Conservation (phyloP, 495 filamentous ascomycete genomes). For the Pseudevernia furfuracea region DNA sequence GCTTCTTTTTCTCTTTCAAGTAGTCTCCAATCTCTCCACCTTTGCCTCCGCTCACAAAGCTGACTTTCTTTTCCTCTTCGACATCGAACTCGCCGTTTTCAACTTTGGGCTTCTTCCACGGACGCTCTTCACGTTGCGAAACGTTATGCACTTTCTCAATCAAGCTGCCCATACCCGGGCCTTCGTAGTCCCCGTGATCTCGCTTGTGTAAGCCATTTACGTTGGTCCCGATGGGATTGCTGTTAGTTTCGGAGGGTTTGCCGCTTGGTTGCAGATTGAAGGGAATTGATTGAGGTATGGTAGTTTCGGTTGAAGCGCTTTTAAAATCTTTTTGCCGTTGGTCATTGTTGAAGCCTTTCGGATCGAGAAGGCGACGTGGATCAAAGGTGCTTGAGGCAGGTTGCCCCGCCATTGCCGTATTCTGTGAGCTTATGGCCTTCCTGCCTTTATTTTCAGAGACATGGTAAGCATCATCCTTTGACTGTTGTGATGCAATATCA, state of each 20-base stretch:
- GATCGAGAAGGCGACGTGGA: constrained; percentile 26
- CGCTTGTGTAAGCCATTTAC: constrained; percentile 21
- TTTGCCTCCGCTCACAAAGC: constrained; percentile 40
- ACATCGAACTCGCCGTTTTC: constrained; percentile 30
- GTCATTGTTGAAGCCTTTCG: constrained; percentile 18
- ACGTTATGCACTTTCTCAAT: constrained; percentile 70
- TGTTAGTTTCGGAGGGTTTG: neutral
- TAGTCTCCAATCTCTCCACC: constrained; percentile 55
- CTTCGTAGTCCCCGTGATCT: constrained; percentile 21
- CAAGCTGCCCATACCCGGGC: constrained; percentile 31
- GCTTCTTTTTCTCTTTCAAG: constrained; percentile 47
- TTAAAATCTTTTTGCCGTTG: neutral
- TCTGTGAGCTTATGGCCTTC: constrained; percentile 5
- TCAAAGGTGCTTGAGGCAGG: constrained; percentile 3
- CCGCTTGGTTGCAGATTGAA: constrained; percentile 4
- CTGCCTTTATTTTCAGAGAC: constrained; percentile 13
- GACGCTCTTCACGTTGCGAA: constrained; percentile 50
- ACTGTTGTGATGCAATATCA: neutral
- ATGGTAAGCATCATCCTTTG: constrained; percentile 26
- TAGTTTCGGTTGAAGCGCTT: neutral
- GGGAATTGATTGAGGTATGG: neutral
- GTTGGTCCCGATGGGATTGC: neutral
- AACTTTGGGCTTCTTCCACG: constrained; percentile 60
- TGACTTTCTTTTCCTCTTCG: constrained; percentile 34
- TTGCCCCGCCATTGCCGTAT: neutral